Evolutionary conservation across 176 grass and related monocot genomes (phyloP).

Genomic region (Microstegium vimineum): DNA sequence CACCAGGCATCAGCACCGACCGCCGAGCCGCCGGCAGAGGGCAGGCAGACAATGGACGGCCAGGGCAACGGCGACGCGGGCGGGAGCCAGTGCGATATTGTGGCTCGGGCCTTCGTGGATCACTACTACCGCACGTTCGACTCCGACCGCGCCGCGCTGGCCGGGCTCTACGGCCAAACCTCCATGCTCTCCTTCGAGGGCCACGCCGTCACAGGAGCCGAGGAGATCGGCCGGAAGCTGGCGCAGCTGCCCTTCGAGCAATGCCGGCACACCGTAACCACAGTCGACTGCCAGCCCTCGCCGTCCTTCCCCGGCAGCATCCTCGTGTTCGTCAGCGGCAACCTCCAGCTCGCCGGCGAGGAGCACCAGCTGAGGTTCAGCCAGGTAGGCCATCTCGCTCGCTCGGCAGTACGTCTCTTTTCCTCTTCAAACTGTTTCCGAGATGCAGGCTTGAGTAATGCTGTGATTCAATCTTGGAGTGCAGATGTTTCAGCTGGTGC

Average conservation of each 20-base stretch:
- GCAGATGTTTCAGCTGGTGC: constrained; percentile 89
- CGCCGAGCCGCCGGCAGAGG: too few species aligned
- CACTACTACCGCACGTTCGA: constrained; percentile 82
- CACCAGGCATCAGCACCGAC: neutral
- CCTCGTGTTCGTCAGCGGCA: constrained; percentile 72
- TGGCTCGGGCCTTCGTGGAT: constrained; percentile 68
- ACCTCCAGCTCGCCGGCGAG: constrained; percentile 70
- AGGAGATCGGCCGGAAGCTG: constrained; percentile 55
- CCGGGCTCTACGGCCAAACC: constrained; percentile 49
- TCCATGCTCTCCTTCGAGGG: constrained; percentile 90
- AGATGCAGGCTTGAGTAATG: neutral
- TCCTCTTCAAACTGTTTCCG: neutral
- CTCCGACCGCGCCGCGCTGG: constrained; percentile 46
- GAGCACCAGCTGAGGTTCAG: constrained; percentile 83
- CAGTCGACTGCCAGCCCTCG: constrained; percentile 73
- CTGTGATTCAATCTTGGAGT: neutral
- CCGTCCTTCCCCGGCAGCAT: constrained; percentile 42
- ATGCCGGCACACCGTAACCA: constrained; percentile 55
- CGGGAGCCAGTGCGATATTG: constrained; percentile 41
- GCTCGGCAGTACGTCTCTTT: too few species aligned
- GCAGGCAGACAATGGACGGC: neutral
- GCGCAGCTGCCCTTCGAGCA: constrained; percentile 59
- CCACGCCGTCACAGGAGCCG: constrained; percentile 38
- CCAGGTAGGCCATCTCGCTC: constrained; percentile 45
- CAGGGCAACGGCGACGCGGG: neutral